Evolutionary conservation across 2,329 filamentous ascomycete species (phyloP).

Genomic region (Arthrinium phaeospermum): DNA sequence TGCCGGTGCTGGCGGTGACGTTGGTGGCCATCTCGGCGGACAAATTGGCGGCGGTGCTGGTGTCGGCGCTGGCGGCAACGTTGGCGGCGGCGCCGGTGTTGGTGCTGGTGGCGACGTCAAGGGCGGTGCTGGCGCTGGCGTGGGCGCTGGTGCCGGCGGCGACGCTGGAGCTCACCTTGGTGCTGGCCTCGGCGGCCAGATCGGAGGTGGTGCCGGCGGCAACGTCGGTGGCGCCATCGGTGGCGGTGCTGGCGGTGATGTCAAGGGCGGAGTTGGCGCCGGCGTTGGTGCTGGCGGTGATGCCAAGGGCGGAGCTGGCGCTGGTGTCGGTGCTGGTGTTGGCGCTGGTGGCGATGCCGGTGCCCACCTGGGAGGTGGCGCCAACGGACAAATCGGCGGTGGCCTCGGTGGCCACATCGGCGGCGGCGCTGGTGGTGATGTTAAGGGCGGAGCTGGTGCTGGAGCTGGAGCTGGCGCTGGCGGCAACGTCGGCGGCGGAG

Average conservation of each 20-base stretch:
- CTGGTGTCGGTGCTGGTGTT: background rate
- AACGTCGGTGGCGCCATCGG: background rate
- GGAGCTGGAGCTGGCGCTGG: background rate
- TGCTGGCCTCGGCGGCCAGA: background rate
- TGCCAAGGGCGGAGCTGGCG: background rate
- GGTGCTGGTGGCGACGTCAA: background rate
- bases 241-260: background rate
- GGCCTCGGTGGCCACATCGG: background rate
- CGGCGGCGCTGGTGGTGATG: background rate
- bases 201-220: background rate
- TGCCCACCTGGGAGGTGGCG: background rate
- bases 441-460: background rate
- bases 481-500: background rate
- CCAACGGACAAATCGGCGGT: background rate
- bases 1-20: background rate
- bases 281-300: background rate
- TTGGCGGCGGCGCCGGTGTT: background rate
- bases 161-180: background rate
- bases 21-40: background rate
- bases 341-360: background rate
- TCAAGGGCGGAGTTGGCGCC: background rate
- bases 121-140: background rate
- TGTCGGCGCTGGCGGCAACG: background rate
- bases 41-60: background rate
- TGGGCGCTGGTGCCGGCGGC: background rate